phyloP scores from a whole-genome alignment of 2,329 filamentous ascomycete species.

The Aspergillus niger region DNA sequence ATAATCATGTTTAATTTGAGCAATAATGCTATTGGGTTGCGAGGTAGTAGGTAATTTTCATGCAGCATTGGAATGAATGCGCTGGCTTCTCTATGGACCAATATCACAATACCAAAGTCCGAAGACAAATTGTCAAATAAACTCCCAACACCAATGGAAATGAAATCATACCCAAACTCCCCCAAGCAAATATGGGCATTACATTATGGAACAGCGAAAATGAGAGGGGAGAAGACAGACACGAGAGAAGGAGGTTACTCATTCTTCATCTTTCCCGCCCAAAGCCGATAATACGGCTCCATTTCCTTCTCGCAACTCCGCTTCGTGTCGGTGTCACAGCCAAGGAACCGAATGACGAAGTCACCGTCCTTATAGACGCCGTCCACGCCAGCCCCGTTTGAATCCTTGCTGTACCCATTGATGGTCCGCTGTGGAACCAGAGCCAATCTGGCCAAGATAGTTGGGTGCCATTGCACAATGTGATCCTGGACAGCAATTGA shows the following conservation, averaged over 20 bases:
- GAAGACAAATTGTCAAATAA: neutral
- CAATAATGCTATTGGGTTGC: no score
- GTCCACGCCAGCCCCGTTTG: constrained; percentile 46
- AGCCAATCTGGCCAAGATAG: constrained; percentile 84
- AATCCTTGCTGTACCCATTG: constrained; percentile 70
- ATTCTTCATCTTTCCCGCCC: constrained; percentile 38
- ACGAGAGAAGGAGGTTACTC: constrained; percentile 11
- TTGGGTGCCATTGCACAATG: constrained; percentile 94
- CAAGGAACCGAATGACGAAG: constrained; percentile 75
- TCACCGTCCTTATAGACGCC: constrained; percentile 79
- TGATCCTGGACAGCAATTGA: constrained; percentile 63
- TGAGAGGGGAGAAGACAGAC: neutral
- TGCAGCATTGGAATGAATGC: neutral
- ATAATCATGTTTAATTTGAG: neutral
- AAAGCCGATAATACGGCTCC: constrained; percentile 52
- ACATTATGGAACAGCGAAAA: neutral
- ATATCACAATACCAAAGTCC: neutral
- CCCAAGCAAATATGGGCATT: constrained; percentile 1
- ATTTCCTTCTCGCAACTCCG: constrained; percentile 74
- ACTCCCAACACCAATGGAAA: constrained; percentile 8
- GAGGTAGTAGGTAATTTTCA: neutral
- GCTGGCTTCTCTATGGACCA: neutral
- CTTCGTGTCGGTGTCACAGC: constrained; percentile 61
- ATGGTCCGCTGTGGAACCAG: constrained; percentile 83
- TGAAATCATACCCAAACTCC: constrained; percentile 11